Base-by-base conservation (phyloP, 1,284 basidiomycete genomes). In the Uromyces viciae-fabae region DNA sequence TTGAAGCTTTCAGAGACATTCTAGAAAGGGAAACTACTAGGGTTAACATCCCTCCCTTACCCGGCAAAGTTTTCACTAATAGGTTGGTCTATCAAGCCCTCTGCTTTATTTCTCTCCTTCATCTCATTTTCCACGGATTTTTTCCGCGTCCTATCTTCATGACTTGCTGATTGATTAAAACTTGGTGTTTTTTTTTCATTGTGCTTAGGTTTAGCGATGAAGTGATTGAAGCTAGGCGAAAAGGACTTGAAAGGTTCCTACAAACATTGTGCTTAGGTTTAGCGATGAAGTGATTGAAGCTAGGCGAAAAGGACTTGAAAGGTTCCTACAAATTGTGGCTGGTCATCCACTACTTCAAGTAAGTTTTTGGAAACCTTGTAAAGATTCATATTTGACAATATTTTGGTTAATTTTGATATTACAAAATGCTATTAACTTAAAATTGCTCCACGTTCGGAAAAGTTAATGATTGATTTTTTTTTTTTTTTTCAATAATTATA, bases 1-100 rank as follows among this genome's bases (percentile, higher is more conserved):
- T 99, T 86, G 96, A 99, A 86, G 95, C 96, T 7, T 99, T 99
- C 89, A 91, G 95, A 73, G 96, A 99, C 86, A 94, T 98, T 84
- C 91, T 99, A 69, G 97, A 99, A 87, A 91, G 95, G 83, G 96
- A 99, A 87, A 93, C 92, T 14, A 98, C 95, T 5, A 90, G 97
- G 36, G 97, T 99, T 83, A 99, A 98, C 87, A 98, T 99, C 84
- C 96, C 96, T 0, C 91, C 94, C 31, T 90, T 99, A 58, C 97
- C 96, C 0, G 96, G 96, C 81, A 99, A 99, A 87, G 87, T 88
- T 2, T 87, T 87, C 69, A 87, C 86, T 9, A 86, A 86, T 46
- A 52, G 85, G 79, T 84, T n/a, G 19, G 74, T 71, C 46, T 7
- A 36, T n/a, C 33, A 40, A 11, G 38, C 9, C 33, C 25, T 49